phyloP scores from a whole-genome alignment of 73 alveolate genomes.

The Effrenium voratum region DNA sequence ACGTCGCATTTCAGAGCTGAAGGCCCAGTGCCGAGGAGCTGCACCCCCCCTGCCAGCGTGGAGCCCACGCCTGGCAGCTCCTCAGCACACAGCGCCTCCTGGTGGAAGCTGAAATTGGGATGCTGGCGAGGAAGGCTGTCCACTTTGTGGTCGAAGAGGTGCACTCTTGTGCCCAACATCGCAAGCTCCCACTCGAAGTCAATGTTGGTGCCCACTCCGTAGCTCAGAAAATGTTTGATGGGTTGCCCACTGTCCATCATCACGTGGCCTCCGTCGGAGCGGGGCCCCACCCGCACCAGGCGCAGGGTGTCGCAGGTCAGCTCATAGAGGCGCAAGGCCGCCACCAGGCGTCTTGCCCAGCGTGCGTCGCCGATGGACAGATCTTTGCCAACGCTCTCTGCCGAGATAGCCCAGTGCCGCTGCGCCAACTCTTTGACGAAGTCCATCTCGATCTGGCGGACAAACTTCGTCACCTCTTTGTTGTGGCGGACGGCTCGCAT shows the following conservation, averaged over 20 bases:
- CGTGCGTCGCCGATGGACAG: not conserved
- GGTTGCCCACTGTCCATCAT: not conserved
- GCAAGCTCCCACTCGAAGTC: slow-evolving; percentile 89
- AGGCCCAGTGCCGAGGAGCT: too few species aligned
- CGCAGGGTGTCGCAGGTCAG: not conserved
- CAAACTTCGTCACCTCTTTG: too few species aligned
- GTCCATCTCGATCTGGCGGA: too few species aligned
- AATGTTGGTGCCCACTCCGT: slow-evolving; percentile 79
- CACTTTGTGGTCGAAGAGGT: slow-evolving; percentile 63
- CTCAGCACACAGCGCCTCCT: slow-evolving; percentile 32
- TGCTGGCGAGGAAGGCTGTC: slow-evolving; percentile 30
- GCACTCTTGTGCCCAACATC: slow-evolving; percentile 24
- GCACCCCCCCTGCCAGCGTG: too few species aligned
- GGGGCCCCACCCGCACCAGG: slow-evolving; percentile 36
- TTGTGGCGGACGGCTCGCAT: too few species aligned
- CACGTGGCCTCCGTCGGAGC: slow-evolving; percentile 52
- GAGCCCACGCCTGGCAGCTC: not conserved
- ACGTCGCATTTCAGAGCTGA: slow-evolving; percentile 55
- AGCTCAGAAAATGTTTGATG: not conserved
- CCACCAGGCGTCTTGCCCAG: not conserved
- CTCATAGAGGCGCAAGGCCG: slow-evolving; percentile 38
- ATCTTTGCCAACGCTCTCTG: too few species aligned
- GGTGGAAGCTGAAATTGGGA: slow-evolving; percentile 23
- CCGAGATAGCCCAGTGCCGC: too few species aligned
- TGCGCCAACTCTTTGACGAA: too few species aligned